phyloP scores from a whole-genome alignment of 1,284 basidiomycete species.

The Ceratobasidium sp. region DNA sequence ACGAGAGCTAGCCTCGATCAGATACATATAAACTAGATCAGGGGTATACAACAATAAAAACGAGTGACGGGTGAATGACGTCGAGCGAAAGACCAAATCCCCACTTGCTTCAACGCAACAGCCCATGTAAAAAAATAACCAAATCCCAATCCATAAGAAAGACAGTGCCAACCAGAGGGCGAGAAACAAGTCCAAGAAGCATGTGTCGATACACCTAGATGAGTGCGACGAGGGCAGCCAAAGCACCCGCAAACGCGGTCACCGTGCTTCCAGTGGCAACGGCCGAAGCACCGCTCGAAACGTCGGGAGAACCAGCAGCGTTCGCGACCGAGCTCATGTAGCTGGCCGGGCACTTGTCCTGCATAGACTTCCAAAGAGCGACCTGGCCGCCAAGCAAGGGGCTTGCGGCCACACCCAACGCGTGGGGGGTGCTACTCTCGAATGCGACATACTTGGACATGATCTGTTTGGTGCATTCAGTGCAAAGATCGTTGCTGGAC shows the following conservation, averaged over 20 bases:
- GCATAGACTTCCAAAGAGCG: slow-evolving; percentile 68
- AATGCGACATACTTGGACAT: slow-evolving; percentile 77
- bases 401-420: slow-evolving; percentile 70
- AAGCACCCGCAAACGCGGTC: slow-evolving; percentile 18
- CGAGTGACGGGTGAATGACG: slow-evolving; percentile 16
- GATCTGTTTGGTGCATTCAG: slow-evolving; percentile 77
- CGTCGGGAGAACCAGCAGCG: not conserved
- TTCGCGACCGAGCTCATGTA: slow-evolving; percentile 49
- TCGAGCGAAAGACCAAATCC: slow-evolving; percentile 16
- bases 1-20: slow-evolving; percentile 5
- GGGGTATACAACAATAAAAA: slow-evolving; percentile 24
- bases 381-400: slow-evolving; percentile 71
- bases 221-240: slow-evolving; percentile 31
- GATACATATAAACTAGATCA: slow-evolving; percentile 1
- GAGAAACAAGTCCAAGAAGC: slow-evolving; percentile 13
- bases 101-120: slow-evolving; percentile 2
- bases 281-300: slow-evolving; percentile 16
- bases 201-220: not conserved
- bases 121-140: not conserved
- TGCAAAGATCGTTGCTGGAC: slow-evolving; percentile 68
- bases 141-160: not conserved
- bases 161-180: not conserved
- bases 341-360: slow-evolving; percentile 53
- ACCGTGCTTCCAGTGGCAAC: not conserved
- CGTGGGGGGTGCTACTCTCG: slow-evolving; percentile 75